phyloP scores from a whole-genome alignment of 257 asterid genomes.

The Solanum piurae region DNA sequence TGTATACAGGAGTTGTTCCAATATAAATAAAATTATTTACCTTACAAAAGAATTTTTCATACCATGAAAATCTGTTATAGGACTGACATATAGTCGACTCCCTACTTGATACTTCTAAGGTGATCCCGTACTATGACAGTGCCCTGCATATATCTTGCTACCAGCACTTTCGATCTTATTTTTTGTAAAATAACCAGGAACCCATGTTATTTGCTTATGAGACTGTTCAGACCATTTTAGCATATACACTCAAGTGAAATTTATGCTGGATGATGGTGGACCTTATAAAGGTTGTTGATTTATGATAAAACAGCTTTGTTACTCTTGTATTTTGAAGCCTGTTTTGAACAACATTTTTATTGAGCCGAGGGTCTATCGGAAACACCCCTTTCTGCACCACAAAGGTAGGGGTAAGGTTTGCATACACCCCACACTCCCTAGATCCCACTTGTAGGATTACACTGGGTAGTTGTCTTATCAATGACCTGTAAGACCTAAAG shows the following conservation, averaged over 20 bases:
- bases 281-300: not conserved
- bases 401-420: not conserved
- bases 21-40: not conserved
- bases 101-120: not conserved
- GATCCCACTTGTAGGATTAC: not conserved
- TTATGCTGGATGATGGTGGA: not conserved
- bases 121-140: not conserved
- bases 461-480: not conserved
- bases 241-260: not conserved
- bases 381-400: not conserved
- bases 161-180: not conserved
- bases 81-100: not conserved
- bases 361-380: not conserved
- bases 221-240: not conserved
- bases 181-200: not conserved
- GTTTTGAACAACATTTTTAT: not conserved
- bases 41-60: not conserved
- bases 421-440: not conserved
- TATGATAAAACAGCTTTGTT: not conserved
- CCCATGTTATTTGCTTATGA: not conserved
- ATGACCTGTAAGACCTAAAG: not conserved
- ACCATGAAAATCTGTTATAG: not conserved
- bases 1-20: not conserved
- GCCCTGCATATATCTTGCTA: not conserved
- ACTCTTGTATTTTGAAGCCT: not conserved